Base-by-base conservation (phyloP, 345 rosid genomes). In the Euphorbia tirucalli region DNA sequence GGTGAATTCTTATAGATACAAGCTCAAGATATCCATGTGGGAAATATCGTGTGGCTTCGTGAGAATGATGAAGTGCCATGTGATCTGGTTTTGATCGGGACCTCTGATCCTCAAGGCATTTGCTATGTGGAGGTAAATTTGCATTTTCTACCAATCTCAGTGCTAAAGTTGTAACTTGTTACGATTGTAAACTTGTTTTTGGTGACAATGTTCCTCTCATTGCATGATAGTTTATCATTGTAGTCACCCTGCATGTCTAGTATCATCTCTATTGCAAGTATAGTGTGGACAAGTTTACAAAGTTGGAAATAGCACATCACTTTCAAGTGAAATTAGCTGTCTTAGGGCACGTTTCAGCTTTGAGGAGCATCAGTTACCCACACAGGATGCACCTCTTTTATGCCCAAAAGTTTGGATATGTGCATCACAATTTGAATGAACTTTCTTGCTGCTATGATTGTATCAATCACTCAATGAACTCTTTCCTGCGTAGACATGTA, bases 31-130 rank as follows among this genome's bases (percentile, higher is more conserved):
- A 86, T 92, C 65, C 84, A 68, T 73, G 97, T 95, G 8, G 97
- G 99, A 48, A 90, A 90, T 78, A 83, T 92, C 68, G 94, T 95
- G 56, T 95, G 99, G 99, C 89, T 95, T 85, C 97, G 97, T 48
- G 98, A 95, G 85, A 95, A 95, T 85, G 98, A 95, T 82, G 97
- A 93, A 86, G 99, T 90, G 67, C 99, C 99, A 54, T 92, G 99
- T 75, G 99, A 95, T 89, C 89, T 95, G 77, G 98, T 90, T 82
- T 77, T 95, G 87, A 79, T 95, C 59, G 98, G 99, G 74, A 86
- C 96, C 43, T 94, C 98, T 39, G 98, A 94, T 71, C 86, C 90
- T 68, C 98, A 92, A 79, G 99, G 99, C 55, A 41, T 92, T 72
- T 95, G 96, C 80, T 92, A 92, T 79, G 78, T 92, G 59, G 98